Evolutionary conservation across 2,329 filamentous ascomycete genomes (phyloP), one percentile per base, ranked within the genome.

Genomic region (Fusarium fracticaudum): DNA sequence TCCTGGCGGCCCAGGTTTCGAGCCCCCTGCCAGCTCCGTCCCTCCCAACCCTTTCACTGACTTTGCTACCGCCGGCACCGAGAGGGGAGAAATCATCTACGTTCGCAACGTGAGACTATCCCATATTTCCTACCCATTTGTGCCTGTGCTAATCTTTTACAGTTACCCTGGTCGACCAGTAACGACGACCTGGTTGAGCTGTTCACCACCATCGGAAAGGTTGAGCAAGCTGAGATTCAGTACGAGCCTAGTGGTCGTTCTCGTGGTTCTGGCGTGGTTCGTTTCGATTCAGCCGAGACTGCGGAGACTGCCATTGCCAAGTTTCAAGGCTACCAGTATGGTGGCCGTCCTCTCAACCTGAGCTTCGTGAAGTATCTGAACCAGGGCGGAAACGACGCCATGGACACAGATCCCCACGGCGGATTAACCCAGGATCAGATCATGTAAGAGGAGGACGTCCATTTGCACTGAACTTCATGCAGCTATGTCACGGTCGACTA

Each of bases 161-260:
- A 98, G 95, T 90, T 99, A 73, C 96, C 96, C 18, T 99, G 96
- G 96, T 98, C 96, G 35, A 99, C 96, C 22, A 98, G 95, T 86
- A 98, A 99, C 81, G 96, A 99, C 73, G 96, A 99, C 83, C 87
- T 99, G 33, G 91, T 98, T 65, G 96, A 99, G 82, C 89, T 99
- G 26, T 99, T 99, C 87, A 95, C 93, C 24, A 99, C 96, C 17
- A 99, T 99, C 80, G 96, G 96, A 74, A 98, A 98, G 83, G 96
- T 99, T 68, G 95, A 98, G 79, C 95, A 96, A 79, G 96, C 96
- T n/a, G 96, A 99, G 85, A 98, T 99, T 65, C 96, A 99, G 84
- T 98, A 99, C 80, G 96, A 99, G 83, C 93, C 94, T 8, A 98
- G 97, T 79, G 96, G 96, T 51, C 94, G 96, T 78, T 99, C 96